Evolutionary conservation across 768 basidiomycete species (phyloP).

Genomic region (Lactifluus piperatus): DNA sequence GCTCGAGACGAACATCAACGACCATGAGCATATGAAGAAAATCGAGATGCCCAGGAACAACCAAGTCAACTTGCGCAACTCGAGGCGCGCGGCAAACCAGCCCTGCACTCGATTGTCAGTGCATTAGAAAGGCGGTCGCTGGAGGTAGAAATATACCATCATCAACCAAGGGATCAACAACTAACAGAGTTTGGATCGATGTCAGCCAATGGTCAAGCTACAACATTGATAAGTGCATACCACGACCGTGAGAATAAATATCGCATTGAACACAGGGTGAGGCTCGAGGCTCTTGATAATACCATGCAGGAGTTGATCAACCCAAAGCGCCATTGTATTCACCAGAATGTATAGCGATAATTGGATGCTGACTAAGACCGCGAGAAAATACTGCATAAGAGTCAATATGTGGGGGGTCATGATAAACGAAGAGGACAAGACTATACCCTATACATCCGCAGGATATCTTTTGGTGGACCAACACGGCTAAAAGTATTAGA

Average conservation of each 20-base stretch:
- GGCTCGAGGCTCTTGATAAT: slow-evolving; percentile 35
- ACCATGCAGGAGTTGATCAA: slow-evolving; percentile 43
- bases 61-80: slow-evolving; percentile 35
- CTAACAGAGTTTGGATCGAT: slow-evolving; percentile 22
- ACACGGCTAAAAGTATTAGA: slow-evolving; percentile 42
- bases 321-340: slow-evolving; percentile 46
- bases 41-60: slow-evolving; percentile 37
- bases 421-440: slow-evolving; percentile 8
- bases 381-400: slow-evolving; percentile 41
- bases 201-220: neutral
- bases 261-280: slow-evolving; percentile 38
- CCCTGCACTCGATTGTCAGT: slow-evolving; percentile 30
- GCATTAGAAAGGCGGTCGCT: neutral
- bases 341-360: slow-evolving; percentile 44
- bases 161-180: slow-evolving; percentile 44
- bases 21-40: slow-evolving; percentile 26
- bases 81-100: slow-evolving; percentile 43
- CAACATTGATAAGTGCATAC: slow-evolving; percentile 27
- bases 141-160: slow-evolving; percentile 29
- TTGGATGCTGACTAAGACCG: slow-evolving; percentile 45
- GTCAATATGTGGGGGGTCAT: neutral
- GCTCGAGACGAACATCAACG: slow-evolving; percentile 24
- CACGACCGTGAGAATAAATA: slow-evolving; percentile 37
- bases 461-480: slow-evolving; percentile 43
- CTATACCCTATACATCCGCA: slow-evolving; percentile 40